Conservation (phyloP, 441 rosid genomes). For the Corymbia calophylla region DNA sequence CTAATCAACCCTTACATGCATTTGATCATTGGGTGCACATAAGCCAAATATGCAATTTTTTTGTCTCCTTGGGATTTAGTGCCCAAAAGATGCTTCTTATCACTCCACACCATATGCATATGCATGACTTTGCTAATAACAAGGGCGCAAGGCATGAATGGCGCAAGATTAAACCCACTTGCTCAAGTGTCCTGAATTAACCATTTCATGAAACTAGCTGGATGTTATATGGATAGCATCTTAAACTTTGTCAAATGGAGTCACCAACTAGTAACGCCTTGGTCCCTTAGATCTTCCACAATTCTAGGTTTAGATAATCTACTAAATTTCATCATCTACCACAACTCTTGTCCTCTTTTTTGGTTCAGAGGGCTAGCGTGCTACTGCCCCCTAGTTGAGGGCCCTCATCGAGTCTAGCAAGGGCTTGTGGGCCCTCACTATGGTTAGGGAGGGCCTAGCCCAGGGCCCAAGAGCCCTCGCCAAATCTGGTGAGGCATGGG, state of each 20-base stretch:
- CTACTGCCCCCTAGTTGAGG: fast-evolving
- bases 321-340: neutral
- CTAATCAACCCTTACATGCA: neutral
- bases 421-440: neutral
- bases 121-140: neutral
- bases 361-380: neutral
- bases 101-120: neutral
- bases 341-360: neutral
- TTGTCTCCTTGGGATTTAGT: neutral
- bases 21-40: neutral
- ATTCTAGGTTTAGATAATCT: too few relatives aligned
- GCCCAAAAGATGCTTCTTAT: neutral
- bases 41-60: neutral
- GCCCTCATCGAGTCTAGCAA: fast-evolving
- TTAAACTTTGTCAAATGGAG: neutral
- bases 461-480: neutral
- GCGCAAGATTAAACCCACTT: neutral
- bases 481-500: neutral
- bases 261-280: too few relatives aligned
- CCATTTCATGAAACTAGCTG: neutral
- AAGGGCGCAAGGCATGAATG: neutral
- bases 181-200: neutral
- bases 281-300: too few relatives aligned
- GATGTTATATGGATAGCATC: neutral
- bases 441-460: fast-evolving